phyloP scores from a whole-genome alignment of 73 alveolate genomes.

The Paraurostyla sp. region DNA sequence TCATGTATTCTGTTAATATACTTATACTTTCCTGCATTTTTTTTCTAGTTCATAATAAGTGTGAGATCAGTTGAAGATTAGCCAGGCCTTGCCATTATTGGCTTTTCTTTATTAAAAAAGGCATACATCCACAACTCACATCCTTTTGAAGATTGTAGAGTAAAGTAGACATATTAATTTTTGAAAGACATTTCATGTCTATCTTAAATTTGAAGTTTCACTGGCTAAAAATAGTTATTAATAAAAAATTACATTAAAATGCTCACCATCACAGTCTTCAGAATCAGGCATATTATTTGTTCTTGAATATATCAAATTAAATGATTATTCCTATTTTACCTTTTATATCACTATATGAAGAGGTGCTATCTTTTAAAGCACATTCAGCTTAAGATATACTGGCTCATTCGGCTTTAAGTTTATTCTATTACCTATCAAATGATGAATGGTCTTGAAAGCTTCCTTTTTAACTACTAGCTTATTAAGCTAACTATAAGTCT shows the following conservation, averaged over 20 bases:
- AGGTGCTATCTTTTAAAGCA: conserved; percentile 21
- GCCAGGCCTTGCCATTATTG: background rate
- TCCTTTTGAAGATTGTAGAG: background rate
- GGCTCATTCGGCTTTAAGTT: conserved; percentile 21
- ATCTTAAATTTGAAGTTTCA: conserved; percentile 8
- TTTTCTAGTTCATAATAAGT: background rate
- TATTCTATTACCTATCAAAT: background rate
- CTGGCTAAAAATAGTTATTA: background rate
- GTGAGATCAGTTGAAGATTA: background rate
- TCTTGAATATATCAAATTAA: conserved; percentile 6
- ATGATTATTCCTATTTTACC: background rate
- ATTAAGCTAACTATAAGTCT: background rate
- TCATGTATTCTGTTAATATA: conserved; percentile 34
- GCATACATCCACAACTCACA: conserved; percentile 23
- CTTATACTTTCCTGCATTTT: conserved; percentile 2
- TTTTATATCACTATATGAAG: background rate
- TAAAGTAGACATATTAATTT: background rate
- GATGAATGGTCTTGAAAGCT: conserved; percentile 32
- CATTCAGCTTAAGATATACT: background rate
- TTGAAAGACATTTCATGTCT: conserved; percentile 43
- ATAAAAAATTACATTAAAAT: conserved; percentile 5
- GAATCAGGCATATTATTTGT: conserved; percentile 44
- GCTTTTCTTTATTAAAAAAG: conserved; percentile 45
- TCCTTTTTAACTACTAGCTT: conserved; percentile 12
- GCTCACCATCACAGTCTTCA: conserved; percentile 24